phyloP scores from a whole-genome alignment of 2,329 filamentous ascomycete species.

The Cryphonectria nitschkei region DNA sequence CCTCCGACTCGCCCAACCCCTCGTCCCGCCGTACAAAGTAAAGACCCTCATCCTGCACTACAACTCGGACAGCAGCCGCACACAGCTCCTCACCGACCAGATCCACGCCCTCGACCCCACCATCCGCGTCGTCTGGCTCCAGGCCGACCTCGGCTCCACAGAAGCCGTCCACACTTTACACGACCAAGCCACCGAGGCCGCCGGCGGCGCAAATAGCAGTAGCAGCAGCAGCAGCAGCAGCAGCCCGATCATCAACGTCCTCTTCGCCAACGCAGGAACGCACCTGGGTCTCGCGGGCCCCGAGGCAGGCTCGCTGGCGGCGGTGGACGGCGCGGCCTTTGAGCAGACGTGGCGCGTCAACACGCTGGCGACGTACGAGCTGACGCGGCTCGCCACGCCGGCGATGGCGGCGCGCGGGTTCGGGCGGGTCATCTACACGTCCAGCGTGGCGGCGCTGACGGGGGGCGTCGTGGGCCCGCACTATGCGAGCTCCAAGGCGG shows the following conservation, averaged over 20 bases:
- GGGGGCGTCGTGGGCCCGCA: slow-evolving; percentile 26
- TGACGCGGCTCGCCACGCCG: slow-evolving; percentile 19
- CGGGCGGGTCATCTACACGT: slow-evolving; percentile 23
- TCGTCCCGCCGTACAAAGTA: slow-evolving; percentile 14
- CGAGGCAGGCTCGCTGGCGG: slow-evolving; percentile 14
- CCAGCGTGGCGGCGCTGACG: slow-evolving; percentile 22
- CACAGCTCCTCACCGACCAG: slow-evolving; percentile 6
- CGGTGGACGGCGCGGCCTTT: slow-evolving; percentile 12
- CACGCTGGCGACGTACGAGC: slow-evolving; percentile 20
- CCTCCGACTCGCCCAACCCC: slow-evolving; percentile 21
- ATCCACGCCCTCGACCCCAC: slow-evolving; percentile 4
- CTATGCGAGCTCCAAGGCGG: slow-evolving; percentile 22
- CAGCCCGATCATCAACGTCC: slow-evolving; percentile 24
- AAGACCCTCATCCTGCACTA: slow-evolving; percentile 24
- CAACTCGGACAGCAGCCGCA: slow-evolving; percentile 9
- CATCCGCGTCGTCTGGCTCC: slow-evolving; percentile 19
- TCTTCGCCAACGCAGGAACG: slow-evolving; percentile 26
- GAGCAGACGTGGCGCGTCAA: slow-evolving; percentile 26
- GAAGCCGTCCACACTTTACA: not conserved
- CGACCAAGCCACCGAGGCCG: not conserved
- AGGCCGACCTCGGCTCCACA: slow-evolving; percentile 20
- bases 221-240: too few relatives aligned
- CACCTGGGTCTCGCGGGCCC: slow-evolving; percentile 13
- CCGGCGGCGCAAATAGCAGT: not conserved
- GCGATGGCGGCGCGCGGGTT: slow-evolving; percentile 16